Evolutionary conservation across 2,329 filamentous ascomycete species (phyloP), one percentile per base, ranked within the genome.

Genomic region (Calonectria ilicicola): DNA sequence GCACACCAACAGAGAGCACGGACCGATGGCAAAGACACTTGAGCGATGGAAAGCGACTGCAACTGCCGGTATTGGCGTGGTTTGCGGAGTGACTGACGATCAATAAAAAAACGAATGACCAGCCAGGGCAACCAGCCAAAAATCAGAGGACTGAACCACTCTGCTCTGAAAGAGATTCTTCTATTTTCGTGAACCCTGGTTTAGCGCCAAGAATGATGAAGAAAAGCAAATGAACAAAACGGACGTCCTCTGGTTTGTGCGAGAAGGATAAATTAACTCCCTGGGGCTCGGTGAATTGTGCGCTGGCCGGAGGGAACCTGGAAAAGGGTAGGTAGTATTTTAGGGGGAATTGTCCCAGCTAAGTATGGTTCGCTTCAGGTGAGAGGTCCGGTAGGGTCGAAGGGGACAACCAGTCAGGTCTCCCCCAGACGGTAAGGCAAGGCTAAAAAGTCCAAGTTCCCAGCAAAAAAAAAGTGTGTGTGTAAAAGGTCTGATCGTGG

Each of bases 351-450:
- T 66, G 67, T 27, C 71, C 71, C 64, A 73, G 67, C 71, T 70
- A 73, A 73, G 68, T 72, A 77, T 74, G 76, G 75, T 74, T 78
- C 74, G 76, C 74, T 79, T 79, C 77, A 79, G 77, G 77, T 79
- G 77, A 79, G 77, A 79, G 75, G 75, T 79, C 72, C 72, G 76
- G 72, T 76, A 68, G 46, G 72, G 68, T 78, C 75, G 73, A 72
- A 64, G 53, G 65, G 51, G 29, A 40, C 40, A 60, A 75, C 71
- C 73, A 64, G 72, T 72, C 73, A 75, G 67, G 76, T 78, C 58
- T 72, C 76, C 70, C 74, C 74, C 75, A 78, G 72, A 77, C 75
- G 70, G 66, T 70, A 78, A 65, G 75, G 72, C 76, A 66, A 75
- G 71, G 69, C 73, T 76, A 76, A 77, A 51, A 76, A 68, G 53